Base-by-base conservation (phyloP, 768 basidiomycete species). In the Lentinula lateritia region DNA sequence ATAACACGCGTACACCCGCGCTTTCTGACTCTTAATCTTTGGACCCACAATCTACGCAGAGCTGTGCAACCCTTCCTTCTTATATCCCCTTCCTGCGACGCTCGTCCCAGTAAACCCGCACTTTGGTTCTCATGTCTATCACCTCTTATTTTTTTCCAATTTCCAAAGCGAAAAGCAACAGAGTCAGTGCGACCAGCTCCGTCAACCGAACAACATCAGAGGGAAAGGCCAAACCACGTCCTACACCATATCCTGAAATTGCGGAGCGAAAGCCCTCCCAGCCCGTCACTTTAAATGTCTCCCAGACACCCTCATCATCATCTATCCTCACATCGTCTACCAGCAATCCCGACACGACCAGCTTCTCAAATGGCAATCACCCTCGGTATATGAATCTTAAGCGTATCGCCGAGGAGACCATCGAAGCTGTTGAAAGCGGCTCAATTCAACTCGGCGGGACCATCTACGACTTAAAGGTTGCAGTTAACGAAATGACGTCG, bases 371-470 rank as follows among this genome's bases (percentile, higher is more conserved):
- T 9, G 41, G 55, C 12, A 41, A 41, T 15, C 59, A 52, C 48
- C 50, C 59, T 23, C 34, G 59, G 20, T 59, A 35, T 46, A 18
- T n/a, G 28, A 59, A 59, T 28, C 70, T 76, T 28, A 71, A 76
- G 65, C 68, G 70, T 43, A 82, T 88, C 43, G 86, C 85, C 15
- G 73, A 80, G 5, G 71, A 75, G 52, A 88, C 86, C 0, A 66
- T 87, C 2, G 66, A 70, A 12, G 79, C 78, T 8, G 78, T 87
- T 56, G 70, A 81, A 34, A 63, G 70, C 1, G 86, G 87, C 16
- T 75, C 73, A 9, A 79, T 66, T n/a, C 23, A 50, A 1, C 60
- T 74, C 28, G 69, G 72, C 32, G 69, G 72, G 3, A 57, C 69
- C 12, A 62, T 67, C n/a, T 65, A 77, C 57, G 69, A 73, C 52